phyloP scores from a whole-genome alignment of 306 rosid species.

The Spatholobus suberectus region DNA sequence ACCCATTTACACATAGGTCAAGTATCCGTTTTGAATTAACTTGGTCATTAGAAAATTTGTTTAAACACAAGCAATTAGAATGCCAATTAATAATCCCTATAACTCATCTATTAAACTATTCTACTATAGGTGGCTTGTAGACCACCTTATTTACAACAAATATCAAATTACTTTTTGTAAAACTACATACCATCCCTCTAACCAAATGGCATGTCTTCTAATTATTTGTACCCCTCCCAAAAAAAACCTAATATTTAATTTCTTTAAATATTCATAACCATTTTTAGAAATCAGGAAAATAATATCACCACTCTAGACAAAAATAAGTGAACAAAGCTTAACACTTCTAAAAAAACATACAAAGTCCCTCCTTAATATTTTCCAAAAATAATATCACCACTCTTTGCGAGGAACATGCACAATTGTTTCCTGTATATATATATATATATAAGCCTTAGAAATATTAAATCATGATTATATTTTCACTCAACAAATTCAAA shows the following conservation, averaged over 20 bases:
- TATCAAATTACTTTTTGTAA: not conserved
- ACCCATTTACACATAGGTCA: no score
- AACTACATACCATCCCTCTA: not conserved
- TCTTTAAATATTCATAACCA: not conserved
- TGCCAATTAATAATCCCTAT: no score
- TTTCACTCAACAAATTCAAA: not conserved
- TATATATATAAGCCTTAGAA: not conserved
- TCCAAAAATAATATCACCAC: no score
- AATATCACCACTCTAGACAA: not conserved
- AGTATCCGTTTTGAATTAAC: no score
- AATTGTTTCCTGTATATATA: no score
- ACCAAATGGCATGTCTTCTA: not conserved
- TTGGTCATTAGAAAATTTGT: no score
- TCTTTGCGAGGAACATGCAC: not conserved
- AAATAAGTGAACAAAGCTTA: not conserved
- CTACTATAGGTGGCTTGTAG: not conserved
- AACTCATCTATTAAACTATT: not conserved
- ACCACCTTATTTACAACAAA: not conserved
- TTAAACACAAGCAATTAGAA: no score
- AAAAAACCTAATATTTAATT: not conserved
- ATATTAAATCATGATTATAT: not conserved
- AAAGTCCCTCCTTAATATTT: not conserved
- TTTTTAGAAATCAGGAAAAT: not conserved
- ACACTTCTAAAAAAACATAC: not conserved
- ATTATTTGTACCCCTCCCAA: not conserved